A percentile compares a stretch with the other conserved stretches of the same genome.
These are phyloP conservation scores for Melianthus villosus DNA, from an alignment of 441 rosid species.

Conservation along the genomic window DNA sequence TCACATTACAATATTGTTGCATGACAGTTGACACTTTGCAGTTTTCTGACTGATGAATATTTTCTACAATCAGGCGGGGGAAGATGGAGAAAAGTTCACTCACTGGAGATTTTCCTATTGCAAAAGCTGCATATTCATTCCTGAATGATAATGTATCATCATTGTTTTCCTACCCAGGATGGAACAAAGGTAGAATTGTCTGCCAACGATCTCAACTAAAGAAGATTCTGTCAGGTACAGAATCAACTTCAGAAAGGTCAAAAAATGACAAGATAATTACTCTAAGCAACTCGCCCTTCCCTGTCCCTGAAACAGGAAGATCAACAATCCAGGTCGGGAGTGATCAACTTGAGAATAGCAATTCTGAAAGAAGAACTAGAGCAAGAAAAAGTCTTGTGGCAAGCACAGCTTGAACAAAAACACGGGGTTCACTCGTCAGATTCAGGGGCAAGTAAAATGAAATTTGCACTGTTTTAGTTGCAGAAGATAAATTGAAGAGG, in stretches of 20 bases:
- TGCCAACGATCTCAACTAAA: slow-evolving; percentile 74
- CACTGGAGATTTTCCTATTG: slow-evolving; percentile 38
- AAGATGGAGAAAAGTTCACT: slow-evolving; percentile 43
- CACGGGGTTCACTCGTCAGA: slow-evolving; percentile 1
- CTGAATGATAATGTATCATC: slow-evolving; percentile 50
- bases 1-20: not conserved
- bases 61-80: slow-evolving; percentile 41
- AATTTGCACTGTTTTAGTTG: slow-evolving; percentile 6
- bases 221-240: slow-evolving; percentile 29
- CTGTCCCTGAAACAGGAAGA: slow-evolving; percentile 24
- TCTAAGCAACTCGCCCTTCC: slow-evolving; percentile 40
- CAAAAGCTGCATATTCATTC: slow-evolving; percentile 47
- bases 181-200: slow-evolving; percentile 82
- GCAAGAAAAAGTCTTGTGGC: slow-evolving; percentile 36
- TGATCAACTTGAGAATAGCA: slow-evolving; percentile 10
- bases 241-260: slow-evolving; percentile 32
- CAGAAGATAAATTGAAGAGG: slow-evolving; percentile 4
- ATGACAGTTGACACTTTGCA: slow-evolving; percentile 4
- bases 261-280: slow-evolving; percentile 19
- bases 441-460: slow-evolving; percentile 10
- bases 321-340: slow-evolving; percentile 14
- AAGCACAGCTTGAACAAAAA: slow-evolving; percentile 25
- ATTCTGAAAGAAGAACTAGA: slow-evolving; percentile 19
- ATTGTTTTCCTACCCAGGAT: slow-evolving; percentile 52
- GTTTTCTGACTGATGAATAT: slow-evolving; percentile 3